A percentile compares a stretch with the other conserved stretches of the same genome.
Evolutionary conservation across 805 yeast species (phyloP).

Genomic region (Yamadazyma takamatsuzukensis): DNA sequence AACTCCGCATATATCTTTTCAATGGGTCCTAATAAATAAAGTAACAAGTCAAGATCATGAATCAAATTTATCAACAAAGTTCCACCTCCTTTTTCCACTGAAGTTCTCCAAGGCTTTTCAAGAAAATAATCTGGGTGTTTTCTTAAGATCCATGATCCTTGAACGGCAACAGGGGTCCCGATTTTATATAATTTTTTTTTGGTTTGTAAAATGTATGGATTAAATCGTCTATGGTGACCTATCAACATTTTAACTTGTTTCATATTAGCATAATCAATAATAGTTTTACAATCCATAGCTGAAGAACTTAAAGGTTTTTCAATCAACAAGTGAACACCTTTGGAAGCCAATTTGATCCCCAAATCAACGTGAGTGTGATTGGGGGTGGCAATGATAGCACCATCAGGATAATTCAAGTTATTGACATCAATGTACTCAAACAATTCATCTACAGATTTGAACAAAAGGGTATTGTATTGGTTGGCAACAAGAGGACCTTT

Average conservation of each 20-base stretch:
- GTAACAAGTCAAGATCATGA: slow-evolving; percentile 37
- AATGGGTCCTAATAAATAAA: slow-evolving; percentile 37
- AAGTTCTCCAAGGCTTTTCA: slow-evolving; percentile 31
- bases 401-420: slow-evolving; percentile 24
- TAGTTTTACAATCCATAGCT: slow-evolving; percentile 27
- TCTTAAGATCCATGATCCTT: slow-evolving; percentile 36
- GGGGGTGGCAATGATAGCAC: slow-evolving; percentile 39
- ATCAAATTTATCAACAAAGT: slow-evolving; percentile 34
- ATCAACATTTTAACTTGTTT: slow-evolving; percentile 27
- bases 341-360: slow-evolving; percentile 26
- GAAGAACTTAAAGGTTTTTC: slow-evolving; percentile 35
- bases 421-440: slow-evolving; percentile 18
- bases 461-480: slow-evolving; percentile 19
- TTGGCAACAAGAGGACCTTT: slow-evolving; percentile 23
- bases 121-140: slow-evolving; percentile 33
- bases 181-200: slow-evolving; percentile 23
- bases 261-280: slow-evolving; percentile 20
- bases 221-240: slow-evolving; percentile 41
- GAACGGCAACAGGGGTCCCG: slow-evolving; percentile 33
- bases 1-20: slow-evolving; percentile 34
- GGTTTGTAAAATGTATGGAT: slow-evolving; percentile 35
- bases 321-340: slow-evolving; percentile 31
- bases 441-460: slow-evolving; percentile 20
- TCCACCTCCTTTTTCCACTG: slow-evolving; percentile 30
- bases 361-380: slow-evolving; percentile 34